Conservation (phyloP, 352 stramenopile genomes). For the Phytophthora litchii region DNA sequence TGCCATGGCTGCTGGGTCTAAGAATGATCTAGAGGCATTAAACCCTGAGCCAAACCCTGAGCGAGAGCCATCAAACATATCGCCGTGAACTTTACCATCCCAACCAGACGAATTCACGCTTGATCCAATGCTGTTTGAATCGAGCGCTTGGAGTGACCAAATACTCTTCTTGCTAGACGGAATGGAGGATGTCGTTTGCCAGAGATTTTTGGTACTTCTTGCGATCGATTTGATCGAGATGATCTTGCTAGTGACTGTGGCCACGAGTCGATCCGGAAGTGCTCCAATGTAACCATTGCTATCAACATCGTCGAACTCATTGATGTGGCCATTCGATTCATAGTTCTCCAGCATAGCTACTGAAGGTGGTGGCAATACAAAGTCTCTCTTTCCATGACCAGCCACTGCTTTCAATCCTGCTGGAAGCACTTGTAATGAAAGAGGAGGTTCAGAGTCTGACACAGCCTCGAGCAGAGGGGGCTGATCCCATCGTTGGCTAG, state of each 20-base stretch:
- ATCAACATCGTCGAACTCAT: constrained; percentile 32
- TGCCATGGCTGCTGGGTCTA: constrained; percentile 45
- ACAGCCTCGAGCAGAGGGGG: constrained; percentile 19
- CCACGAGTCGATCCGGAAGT: constrained; percentile 27
- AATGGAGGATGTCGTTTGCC: constrained; percentile 17
- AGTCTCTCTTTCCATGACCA: constrained; percentile 10
- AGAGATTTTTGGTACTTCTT: constrained; percentile 31
- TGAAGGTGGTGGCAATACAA: constrained; percentile 16
- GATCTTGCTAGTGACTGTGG: constrained; percentile 43
- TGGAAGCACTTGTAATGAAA: constrained; percentile 13
- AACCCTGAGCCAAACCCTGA: constrained; percentile 10
- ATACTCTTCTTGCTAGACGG: constrained; percentile 17
- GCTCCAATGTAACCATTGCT: constrained; percentile 34
- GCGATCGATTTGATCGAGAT: constrained; percentile 66
- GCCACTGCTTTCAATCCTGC: constrained; percentile 24
- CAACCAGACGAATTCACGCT: constrained; percentile 22
- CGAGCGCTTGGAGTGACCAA: constrained; percentile 22
- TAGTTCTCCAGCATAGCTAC: constrained; percentile 15
- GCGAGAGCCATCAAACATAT: constrained; percentile 15
- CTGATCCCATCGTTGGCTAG: constrained; percentile 31
- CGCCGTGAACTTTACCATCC: constrained; percentile 7
- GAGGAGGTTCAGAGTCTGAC: constrained; percentile 14
- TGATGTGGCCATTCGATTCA: constrained; percentile 13
- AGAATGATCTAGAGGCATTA: constrained; percentile 50
- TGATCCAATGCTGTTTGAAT: constrained; percentile 31